Conservation (phyloP, 306 rosid species). For the Carpinus viminea region DNA sequence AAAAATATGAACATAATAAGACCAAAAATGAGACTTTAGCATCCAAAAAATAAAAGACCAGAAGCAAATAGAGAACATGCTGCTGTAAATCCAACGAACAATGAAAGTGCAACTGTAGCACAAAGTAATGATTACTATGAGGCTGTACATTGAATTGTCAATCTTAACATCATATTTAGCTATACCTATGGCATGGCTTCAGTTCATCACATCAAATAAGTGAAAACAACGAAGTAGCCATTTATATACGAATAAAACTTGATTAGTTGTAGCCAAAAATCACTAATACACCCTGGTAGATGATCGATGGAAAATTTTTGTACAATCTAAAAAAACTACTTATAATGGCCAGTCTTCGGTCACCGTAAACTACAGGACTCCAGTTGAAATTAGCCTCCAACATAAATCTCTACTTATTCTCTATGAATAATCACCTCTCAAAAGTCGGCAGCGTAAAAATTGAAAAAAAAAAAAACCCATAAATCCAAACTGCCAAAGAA, state of each 20-base stretch:
- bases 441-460: background rate
- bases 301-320: too few relatives aligned
- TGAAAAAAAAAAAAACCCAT: background rate
- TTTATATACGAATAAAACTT: background rate
- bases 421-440: background rate
- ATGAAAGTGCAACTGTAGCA: background rate
- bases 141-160: background rate
- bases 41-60: background rate
- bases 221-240: background rate
- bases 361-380: too few relatives aligned
- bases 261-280: background rate
- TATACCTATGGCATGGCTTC: background rate
- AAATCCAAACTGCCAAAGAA: background rate
- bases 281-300: background rate
- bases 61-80: background rate
- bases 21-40: background rate
- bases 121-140: background rate
- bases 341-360: too few relatives aligned
- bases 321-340: too few relatives aligned
- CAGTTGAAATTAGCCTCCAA: too few relatives aligned
- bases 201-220: background rate
- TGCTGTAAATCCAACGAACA: background rate
- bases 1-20: background rate
- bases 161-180: background rate
- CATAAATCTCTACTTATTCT: too few relatives aligned